Conservation (phyloP, 345 rosid genomes). For the Sapria himalayana region DNA sequence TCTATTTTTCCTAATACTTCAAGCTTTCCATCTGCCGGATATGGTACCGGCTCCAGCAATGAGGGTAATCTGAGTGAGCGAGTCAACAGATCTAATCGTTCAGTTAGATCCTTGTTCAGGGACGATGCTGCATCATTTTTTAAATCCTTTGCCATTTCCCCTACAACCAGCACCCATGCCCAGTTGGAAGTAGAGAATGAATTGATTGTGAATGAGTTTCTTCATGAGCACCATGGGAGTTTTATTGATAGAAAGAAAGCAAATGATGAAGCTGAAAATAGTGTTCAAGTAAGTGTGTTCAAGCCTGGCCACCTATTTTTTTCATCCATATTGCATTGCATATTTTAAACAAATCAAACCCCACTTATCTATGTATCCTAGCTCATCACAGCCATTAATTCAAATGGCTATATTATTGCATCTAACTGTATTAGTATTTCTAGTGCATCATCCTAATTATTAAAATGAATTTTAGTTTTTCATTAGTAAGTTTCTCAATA, state of each 20-base stretch:
- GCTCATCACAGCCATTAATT: too few species aligned
- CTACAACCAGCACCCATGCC: slow-evolving; percentile 13
- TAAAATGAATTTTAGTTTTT: too few species aligned
- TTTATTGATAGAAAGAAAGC: slow-evolving; percentile 21
- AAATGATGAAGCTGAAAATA: slow-evolving; percentile 19
- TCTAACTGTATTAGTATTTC: too few species aligned
- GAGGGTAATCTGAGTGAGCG: slow-evolving; percentile 10
- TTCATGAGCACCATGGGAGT: slow-evolving; percentile 29
- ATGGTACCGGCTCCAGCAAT: slow-evolving; percentile 13
- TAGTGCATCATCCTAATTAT: too few species aligned
- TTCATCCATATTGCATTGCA: too few species aligned
- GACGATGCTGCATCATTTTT: slow-evolving; percentile 22
- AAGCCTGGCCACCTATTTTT: too few species aligned
- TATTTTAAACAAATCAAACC: too few species aligned
- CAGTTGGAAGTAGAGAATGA: slow-evolving; percentile 37
- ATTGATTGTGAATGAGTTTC: slow-evolving; percentile 50
- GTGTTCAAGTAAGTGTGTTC: slow-evolving; percentile 34
- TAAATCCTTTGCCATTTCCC: slow-evolving; percentile 14
- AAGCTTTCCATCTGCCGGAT: slow-evolving; percentile 13
- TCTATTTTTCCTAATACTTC: slow-evolving; percentile 19
- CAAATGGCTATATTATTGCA: too few species aligned
- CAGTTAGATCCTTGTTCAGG: slow-evolving; percentile 49
- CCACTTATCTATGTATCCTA: too few species aligned
- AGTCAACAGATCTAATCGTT: slow-evolving; percentile 28
- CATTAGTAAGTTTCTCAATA: too few species aligned